Base-by-base conservation (phyloP, 768 basidiomycete genomes). In the Suillus hirtellus region DNA sequence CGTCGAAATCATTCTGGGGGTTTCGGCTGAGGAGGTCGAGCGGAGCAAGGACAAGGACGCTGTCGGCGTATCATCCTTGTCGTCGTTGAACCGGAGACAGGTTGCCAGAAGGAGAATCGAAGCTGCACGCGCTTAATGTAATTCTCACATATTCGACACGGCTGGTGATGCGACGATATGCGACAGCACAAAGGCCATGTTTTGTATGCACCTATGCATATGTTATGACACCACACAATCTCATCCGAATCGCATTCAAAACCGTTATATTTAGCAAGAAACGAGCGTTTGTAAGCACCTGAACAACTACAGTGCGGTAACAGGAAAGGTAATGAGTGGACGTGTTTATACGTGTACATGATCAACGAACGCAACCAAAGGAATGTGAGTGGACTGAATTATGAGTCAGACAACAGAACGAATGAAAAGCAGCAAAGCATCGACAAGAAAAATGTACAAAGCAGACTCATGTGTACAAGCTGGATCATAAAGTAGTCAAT, bases 1-100 rank as follows among this genome's bases (percentile, higher is more conserved):
- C 74, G 90, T 99, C 68, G 96, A 99, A 77, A 88, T 95, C 75
- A 94, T 99, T 76, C 89, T 99, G 66, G 81, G 87, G 56, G 89
- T 89, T 61, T 79, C 86, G 44, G 88, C 89, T 46, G 86, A 84
- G 66, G 89, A 93, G 77, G 95, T 99, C 59, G 93, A 96, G 82
- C 93, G 95, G 77, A 88, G 88, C 75, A 95, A 92, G 71, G 94
- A 95, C 80, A 89, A 91, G 77, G 85, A 82, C 54, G 77, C 73
- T 35, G 79, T 84, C 62, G 79, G 80, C 52, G 72, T 71, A 27
- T 70, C 80, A 40, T 78, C 84, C 34, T 78, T 93, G 59, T 71
- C 81, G 50, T 90, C 89, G 61, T 79, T 95, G 68, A 93, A 94
- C 85, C 84, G 93, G 77, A 81, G 92, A 79, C 93, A 94, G 76